Percentiles rank a stretch among this genome's conserved stretches.
These are phyloP conservation scores for Vaccinium darrowii DNA, from an alignment of 148 eudicot genomes.

Conservation along the genomic window DNA sequence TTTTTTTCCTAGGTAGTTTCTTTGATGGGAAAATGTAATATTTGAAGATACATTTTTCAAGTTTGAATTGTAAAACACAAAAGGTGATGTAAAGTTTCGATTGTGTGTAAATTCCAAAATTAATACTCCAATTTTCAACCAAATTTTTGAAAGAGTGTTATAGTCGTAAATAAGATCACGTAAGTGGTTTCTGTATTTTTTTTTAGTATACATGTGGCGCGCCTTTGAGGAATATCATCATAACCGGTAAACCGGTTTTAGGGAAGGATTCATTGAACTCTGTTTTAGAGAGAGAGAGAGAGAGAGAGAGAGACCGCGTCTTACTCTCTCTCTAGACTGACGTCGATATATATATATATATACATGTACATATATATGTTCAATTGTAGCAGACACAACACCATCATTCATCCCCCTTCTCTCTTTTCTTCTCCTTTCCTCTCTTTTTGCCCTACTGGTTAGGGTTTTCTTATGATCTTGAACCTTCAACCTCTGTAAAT, in stretches of 20 bases:
- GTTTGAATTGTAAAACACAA: no score
- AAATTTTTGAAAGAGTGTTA: no score
- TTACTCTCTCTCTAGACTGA: slow-evolving; percentile 19
- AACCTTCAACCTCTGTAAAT: slow-evolving; percentile 14
- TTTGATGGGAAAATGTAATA: no score
- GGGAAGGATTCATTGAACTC: slow-evolving; percentile 44
- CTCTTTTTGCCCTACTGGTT: slow-evolving; percentile 26
- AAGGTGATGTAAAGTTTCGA: no score
- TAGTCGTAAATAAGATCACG: neutral
- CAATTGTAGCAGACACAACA: neutral
- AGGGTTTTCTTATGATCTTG: slow-evolving; percentile 19
- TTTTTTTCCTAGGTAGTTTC: no score
- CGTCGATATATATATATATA: neutral
- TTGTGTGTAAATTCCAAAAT: no score
- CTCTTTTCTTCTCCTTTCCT: slow-evolving; percentile 8
- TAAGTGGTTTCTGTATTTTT: neutral
- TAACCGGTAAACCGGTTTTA: slow-evolving; percentile 32
- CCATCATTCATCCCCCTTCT: neutral
- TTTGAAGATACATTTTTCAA: no score
- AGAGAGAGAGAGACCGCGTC: neutral
- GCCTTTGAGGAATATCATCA: neutral
- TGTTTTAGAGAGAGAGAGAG: neutral
- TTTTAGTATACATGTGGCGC: slow-evolving; percentile 19
- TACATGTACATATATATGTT: neutral
- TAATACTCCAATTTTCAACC: no score